Base-by-base conservation (phyloP, 2,329 filamentous ascomycete species). In the Exophiala alcalophila region DNA sequence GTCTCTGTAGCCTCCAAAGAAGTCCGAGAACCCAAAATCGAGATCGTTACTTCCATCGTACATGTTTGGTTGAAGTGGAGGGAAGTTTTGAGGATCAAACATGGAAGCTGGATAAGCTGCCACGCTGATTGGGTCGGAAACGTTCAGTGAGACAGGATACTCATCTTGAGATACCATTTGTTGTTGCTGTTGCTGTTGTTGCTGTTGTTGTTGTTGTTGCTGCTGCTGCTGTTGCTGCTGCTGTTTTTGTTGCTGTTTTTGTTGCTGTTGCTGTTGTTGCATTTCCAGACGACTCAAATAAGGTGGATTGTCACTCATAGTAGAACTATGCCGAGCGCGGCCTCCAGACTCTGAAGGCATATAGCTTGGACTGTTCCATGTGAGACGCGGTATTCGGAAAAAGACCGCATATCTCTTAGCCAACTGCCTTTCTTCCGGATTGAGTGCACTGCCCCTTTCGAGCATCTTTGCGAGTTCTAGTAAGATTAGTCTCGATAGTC, bases 381-480 rank as follows among this genome's bases (percentile, higher is more conserved):
- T 31, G 11, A 50, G 39, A 10, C 42, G 47, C 10, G 47, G 47
- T 26, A 45, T 47, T 21, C 42, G 47, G 30, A 50, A 50, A 32
- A 50, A 50, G 12, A 47, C 31, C 15, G 42, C 42, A 29, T 50
- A 50, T 40, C 43, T 26, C 30, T 44, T 46, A 16, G 43, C 47
- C n/a, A 50, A 31, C 15, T 44, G 47, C 23, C 29, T 50, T 26
- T 47, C 42, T 20, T 50, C 32, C 21, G 28, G 25, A 19, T 39
- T 47, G 3, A 45, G 25, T 9, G 33, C 21, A 25, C 43, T 39
- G 18, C 38, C 38, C 27, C 39, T 29, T 21, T 50, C 47, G 8
- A 50, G 14, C 34, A 50, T 50, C 21, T 44, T 50, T 18, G 47
- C 47, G 3, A 50, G 28, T 34, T 47, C 47, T 50, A 18, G 4